Evolutionary conservation across 2,329 filamentous ascomycete genomes (phyloP).

Genomic region (Colletotrichum brevisporum): DNA sequence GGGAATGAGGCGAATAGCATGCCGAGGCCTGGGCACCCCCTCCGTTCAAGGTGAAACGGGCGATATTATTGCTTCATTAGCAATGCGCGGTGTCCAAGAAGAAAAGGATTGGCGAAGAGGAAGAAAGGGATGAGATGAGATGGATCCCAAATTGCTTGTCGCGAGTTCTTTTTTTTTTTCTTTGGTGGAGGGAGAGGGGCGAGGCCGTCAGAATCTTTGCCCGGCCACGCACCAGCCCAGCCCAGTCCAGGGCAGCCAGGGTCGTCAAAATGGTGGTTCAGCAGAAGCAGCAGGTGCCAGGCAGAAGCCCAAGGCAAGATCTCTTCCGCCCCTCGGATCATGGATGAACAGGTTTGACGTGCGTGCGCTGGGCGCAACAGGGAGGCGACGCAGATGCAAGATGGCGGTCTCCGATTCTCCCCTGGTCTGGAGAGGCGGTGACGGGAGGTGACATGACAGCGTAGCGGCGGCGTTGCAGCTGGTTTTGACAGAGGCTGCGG

Average conservation of each 20-base stretch:
- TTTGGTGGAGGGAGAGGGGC: not conserved
- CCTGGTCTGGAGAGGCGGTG: constrained; percentile 28
- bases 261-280: not conserved
- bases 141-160: constrained; percentile 20
- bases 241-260: not conserved
- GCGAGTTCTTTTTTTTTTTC: not conserved
- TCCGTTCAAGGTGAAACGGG: constrained; percentile 34
- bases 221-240: not conserved
- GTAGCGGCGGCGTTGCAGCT: constrained; percentile 27
- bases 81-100: constrained; percentile 22
- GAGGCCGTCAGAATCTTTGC: constrained; percentile 12
- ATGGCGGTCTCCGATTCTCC: constrained; percentile 17
- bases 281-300: not conserved
- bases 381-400: not conserved
- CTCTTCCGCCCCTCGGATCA: constrained; percentile 13
- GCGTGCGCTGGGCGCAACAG: not conserved
- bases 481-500: constrained; percentile 23
- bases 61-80: constrained; percentile 34
- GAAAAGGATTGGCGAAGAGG: constrained; percentile 4
- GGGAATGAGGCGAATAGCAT: constrained; percentile 27
- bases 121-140: constrained; percentile 25
- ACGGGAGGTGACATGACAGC: constrained; percentile 34
- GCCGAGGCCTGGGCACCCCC: constrained; percentile 24
- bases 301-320: not conserved
- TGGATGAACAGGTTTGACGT: constrained; percentile 16